phyloP scores from a whole-genome alignment of 2,329 filamentous ascomycete genomes.

The Cadophora sp. region DNA sequence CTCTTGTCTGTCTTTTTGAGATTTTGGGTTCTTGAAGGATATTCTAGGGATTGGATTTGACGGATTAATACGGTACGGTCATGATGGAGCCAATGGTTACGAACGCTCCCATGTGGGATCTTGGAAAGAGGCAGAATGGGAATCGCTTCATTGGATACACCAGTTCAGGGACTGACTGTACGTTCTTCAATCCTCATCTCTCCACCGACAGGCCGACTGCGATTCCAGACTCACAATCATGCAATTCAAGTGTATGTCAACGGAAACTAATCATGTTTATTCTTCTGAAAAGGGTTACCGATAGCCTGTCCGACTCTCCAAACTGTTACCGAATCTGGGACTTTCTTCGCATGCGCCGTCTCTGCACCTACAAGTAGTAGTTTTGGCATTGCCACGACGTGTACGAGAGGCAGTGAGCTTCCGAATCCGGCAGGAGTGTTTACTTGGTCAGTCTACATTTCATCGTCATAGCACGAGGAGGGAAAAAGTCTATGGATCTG shows the following conservation, averaged over 20 bases:
- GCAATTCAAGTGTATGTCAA: not conserved
- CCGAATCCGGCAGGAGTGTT: not conserved
- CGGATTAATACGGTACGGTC: not conserved
- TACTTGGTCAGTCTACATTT: not conserved
- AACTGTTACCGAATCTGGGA: not conserved
- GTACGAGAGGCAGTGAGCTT: not conserved
- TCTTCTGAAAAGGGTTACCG: not conserved
- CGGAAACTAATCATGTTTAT: not conserved
- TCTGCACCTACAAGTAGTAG: slow-evolving; percentile 1
- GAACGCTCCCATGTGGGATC: not conserved
- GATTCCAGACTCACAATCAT: too few relatives aligned
- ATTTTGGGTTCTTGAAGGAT: not conserved
- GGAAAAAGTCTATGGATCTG: too few relatives aligned
- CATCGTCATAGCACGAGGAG: too few relatives aligned
- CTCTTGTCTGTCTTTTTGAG: not conserved
- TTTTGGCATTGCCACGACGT: not conserved
- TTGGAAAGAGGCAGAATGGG: slow-evolving; percentile 4
- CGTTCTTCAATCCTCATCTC: not conserved
- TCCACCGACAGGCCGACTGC: too few relatives aligned
- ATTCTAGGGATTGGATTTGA: not conserved
- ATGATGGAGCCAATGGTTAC: not conserved
- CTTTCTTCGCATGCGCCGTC: slow-evolving; percentile 2
- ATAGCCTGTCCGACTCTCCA: slow-evolving; percentile 1
- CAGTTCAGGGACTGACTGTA: slow-evolving; percentile 4
- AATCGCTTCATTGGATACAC: not conserved